A percentile compares a stretch with the other conserved stretches of the same genome.
phyloP scores from a whole-genome alignment of 495 filamentous ascomycete genomes.

The Tuber calosporum region DNA sequence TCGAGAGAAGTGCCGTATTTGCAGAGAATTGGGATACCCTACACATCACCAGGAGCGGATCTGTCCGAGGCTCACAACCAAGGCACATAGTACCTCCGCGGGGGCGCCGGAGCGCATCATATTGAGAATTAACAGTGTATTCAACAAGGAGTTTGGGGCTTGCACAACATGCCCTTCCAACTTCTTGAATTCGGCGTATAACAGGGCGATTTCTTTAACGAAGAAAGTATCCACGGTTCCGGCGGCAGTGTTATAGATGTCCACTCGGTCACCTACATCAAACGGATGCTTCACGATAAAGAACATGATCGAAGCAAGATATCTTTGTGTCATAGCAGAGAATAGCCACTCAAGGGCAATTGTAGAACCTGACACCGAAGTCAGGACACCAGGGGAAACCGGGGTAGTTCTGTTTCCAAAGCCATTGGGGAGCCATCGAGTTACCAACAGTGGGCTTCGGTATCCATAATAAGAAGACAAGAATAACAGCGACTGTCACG shows the following conservation, averaged over 20 bases:
- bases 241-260: conserved; percentile 80
- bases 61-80: neutral
- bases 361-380: conserved; percentile 75
- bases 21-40: conserved; percentile 57
- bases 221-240: conserved; percentile 83
- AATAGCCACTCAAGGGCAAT: conserved; percentile 89
- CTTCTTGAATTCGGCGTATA: conserved; percentile 98
- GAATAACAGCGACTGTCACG: conserved; percentile 64
- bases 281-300: conserved; percentile 98
- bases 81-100: conserved; percentile 62
- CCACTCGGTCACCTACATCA: conserved; percentile 90
- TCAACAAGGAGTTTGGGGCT: conserved; percentile 88
- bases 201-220: conserved; percentile 86
- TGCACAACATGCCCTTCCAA: conserved; percentile 95
- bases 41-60: neutral
- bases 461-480: conserved; percentile 83
- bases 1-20: conserved; percentile 84
- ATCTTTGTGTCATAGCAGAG: conserved; percentile 86
- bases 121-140: conserved; percentile 89
- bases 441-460: conserved; percentile 72
- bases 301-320: conserved; percentile 83
- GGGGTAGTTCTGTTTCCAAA: neutral
- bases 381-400: conserved; percentile 53
- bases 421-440: neutral
- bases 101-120: conserved; percentile 82